These are phyloP conservation scores for Coniochaeta pulveracea DNA, from an alignment of 2,329 filamentous ascomycete genomes.

Conservation along the genomic window DNA sequence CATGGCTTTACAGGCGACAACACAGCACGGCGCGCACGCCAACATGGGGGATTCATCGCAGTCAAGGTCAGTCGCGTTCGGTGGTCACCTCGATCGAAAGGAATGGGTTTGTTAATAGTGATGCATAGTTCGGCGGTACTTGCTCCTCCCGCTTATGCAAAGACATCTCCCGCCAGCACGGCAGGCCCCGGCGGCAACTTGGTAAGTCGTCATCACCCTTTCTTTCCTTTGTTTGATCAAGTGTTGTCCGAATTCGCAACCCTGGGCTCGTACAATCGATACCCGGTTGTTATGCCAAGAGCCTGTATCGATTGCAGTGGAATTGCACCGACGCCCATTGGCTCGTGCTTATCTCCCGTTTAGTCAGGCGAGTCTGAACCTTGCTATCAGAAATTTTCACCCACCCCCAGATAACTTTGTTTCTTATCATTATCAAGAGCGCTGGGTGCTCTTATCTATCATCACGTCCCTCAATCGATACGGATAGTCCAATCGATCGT, in stretches of 20 bases:
- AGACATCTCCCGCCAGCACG: slow-evolving; percentile 1
- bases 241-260: not conserved
- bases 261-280: not conserved
- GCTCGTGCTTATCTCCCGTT: slow-evolving; percentile 1
- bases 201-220: not conserved
- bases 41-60: too few species aligned
- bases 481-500: too few species aligned
- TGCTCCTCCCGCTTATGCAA: not conserved
- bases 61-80: not conserved
- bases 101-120: not conserved
- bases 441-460: slow-evolving; percentile 1
- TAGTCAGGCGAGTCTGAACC: not conserved
- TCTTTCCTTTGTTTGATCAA: not conserved
- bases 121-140: not conserved
- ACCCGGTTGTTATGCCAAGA: not conserved
- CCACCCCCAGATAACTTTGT: not conserved
- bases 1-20: too few species aligned
- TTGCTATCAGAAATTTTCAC: slow-evolving; percentile 3
- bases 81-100: not conserved
- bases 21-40: too few species aligned
- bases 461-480: slow-evolving; percentile 4
- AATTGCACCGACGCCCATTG: not conserved
- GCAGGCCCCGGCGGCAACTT: slow-evolving; percentile 2
- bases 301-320: not conserved
- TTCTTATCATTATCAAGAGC: slow-evolving; percentile 4